Evolutionary conservation across 192 early-diverging fungal species (phyloP).

Genomic region (Coemansia sp.): DNA sequence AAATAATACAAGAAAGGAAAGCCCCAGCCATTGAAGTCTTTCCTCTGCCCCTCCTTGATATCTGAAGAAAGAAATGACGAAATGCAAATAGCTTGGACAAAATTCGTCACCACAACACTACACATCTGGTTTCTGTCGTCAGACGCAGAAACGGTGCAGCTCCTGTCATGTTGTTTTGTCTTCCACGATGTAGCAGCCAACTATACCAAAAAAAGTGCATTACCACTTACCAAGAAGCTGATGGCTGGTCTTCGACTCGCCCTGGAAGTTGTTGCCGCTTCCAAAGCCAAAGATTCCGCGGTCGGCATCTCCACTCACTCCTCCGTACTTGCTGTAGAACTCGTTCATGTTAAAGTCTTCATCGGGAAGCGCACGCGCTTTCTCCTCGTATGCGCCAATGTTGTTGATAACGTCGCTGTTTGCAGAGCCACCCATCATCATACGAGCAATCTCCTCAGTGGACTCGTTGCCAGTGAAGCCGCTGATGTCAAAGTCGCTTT

Average conservation of each 20-base stretch:
- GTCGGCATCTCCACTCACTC: slow-evolving; percentile 11
- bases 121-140: neutral
- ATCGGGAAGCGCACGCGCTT: slow-evolving; percentile 5
- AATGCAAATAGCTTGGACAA: too few species aligned
- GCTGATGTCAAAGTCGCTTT: slow-evolving; percentile 1
- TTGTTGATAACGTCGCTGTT: slow-evolving; percentile 12
- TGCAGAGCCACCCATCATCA: slow-evolving; percentile 4
- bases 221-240: slow-evolving; percentile 55
- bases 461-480: slow-evolving; percentile 2
- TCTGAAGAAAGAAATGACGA: neutral
- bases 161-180: slow-evolving; percentile 1
- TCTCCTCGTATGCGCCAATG: slow-evolving; percentile 7
- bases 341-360: slow-evolving; percentile 30
- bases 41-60: neutral
- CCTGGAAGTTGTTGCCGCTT: slow-evolving; percentile 13
- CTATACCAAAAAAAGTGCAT: neutral
- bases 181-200: neutral
- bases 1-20: neutral
- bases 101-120: neutral
- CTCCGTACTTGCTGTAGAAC: slow-evolving; percentile 18
- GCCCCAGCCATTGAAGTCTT: neutral
- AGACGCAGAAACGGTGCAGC: neutral
- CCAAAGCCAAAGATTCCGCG: slow-evolving; percentile 41
- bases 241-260: slow-evolving; percentile 48
- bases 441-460: slow-evolving; percentile 12